A percentile compares a stretch with the other conserved stretches of the same genome.
phyloP scores from a whole-genome alignment of 495 filamentous ascomycete genomes.

The Xylaria curta region DNA sequence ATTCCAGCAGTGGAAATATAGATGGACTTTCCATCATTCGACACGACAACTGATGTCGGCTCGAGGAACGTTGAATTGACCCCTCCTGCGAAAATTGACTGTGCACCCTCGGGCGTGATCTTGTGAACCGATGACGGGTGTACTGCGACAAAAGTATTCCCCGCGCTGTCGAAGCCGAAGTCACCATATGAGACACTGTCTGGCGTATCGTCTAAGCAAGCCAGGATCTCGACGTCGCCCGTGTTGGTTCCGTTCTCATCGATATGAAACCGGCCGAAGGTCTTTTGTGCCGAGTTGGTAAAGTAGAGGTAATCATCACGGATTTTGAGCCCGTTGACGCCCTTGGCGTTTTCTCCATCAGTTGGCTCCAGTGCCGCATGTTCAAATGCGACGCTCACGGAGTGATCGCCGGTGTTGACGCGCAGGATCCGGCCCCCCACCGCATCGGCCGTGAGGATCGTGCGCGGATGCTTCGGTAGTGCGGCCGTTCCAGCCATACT shows the following conservation, averaged over 20 bases:
- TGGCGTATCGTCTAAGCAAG: conserved; percentile 23
- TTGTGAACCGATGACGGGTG: conserved; percentile 36
- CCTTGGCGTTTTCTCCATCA: conserved; percentile 24
- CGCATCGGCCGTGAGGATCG: conserved; percentile 42
- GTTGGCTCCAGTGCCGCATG: conserved; percentile 10
- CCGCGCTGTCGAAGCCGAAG: conserved; percentile 39
- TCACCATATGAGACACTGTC: conserved; percentile 28
- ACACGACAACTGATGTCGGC: conserved; percentile 37
- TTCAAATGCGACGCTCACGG: conserved; percentile 25
- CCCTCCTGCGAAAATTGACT: conserved; percentile 36
- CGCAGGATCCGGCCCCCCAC: conserved; percentile 41
- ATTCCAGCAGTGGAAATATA: conserved; percentile 35
- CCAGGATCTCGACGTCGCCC: conserved; percentile 28
- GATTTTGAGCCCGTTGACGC: conserved; percentile 48
- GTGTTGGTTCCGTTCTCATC: conserved; percentile 34
- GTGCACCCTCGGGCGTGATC: conserved; percentile 36
- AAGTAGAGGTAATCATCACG: conserved; percentile 44
- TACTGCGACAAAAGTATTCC: conserved; percentile 43
- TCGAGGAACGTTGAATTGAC: conserved; percentile 25
- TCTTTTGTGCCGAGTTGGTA: conserved; percentile 45
- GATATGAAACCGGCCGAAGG: conserved; percentile 43
- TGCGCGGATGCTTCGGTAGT: conserved; percentile 25
- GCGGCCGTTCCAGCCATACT: conserved; percentile 43
- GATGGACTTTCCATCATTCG: conserved; percentile 28
- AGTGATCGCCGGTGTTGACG: conserved; percentile 29